Evolutionary conservation across 352 stramenopile genomes (phyloP).

Genomic region (Phytophthora sp.): DNA sequence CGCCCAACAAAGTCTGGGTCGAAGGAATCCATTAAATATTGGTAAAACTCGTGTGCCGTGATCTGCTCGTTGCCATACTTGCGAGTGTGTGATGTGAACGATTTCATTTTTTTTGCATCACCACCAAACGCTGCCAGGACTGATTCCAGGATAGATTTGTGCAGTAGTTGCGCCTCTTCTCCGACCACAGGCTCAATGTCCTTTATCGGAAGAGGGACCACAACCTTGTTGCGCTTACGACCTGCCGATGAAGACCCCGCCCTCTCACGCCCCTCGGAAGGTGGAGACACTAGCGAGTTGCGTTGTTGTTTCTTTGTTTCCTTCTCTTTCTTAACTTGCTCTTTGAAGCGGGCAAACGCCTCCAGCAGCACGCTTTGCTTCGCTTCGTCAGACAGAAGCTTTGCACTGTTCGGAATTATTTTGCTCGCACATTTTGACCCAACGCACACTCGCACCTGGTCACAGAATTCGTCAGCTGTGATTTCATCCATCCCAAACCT

Average conservation of each 20-base stretch:
- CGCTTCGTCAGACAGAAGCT: constrained; percentile 58
- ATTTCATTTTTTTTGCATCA: constrained; percentile 87
- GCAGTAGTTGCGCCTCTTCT: constrained; percentile 79
- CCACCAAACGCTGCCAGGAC: constrained; percentile 75
- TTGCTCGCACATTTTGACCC: constrained; percentile 76
- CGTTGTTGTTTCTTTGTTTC: constrained; percentile 76
- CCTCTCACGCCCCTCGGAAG: constrained; percentile 32
- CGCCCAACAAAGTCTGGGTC: constrained; percentile 88
- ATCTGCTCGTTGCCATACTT: constrained; percentile 89
- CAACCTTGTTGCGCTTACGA: constrained; percentile 51
- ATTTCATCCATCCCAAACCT: constrained; percentile 73
- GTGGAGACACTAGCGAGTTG: constrained; percentile 40
- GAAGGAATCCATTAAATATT: constrained; percentile 90
- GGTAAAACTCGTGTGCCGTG: constrained; percentile 88
- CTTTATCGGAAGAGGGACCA: constrained; percentile 61
- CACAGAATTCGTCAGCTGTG: constrained; percentile 74
- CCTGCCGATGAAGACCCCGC: constrained; percentile 43
- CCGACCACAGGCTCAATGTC: constrained; percentile 86
- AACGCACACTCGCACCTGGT: constrained; percentile 67
- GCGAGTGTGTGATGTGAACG: constrained; percentile 83
- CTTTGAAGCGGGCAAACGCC: constrained; percentile 69
- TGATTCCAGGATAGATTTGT: constrained; percentile 85
- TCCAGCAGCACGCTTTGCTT: constrained; percentile 63
- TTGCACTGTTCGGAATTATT: constrained; percentile 77
- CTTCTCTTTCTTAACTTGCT: constrained; percentile 77